These are phyloP conservation scores for Obba rivulosa DNA, from an alignment of 768 basidiomycete genomes.

Conservation along the genomic window DNA sequence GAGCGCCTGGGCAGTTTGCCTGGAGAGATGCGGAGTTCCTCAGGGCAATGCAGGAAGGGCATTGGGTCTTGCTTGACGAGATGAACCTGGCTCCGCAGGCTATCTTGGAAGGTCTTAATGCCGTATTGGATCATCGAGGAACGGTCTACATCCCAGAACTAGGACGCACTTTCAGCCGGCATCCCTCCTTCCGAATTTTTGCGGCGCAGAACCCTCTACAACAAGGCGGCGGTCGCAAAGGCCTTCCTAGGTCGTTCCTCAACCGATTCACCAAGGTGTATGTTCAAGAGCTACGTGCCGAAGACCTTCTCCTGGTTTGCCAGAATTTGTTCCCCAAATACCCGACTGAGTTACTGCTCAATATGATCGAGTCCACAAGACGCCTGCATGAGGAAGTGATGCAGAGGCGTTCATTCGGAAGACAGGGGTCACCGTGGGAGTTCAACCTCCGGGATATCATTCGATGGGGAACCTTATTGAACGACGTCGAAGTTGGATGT, in stretches of 20 bases:
- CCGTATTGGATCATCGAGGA: slow-evolving; percentile 92
- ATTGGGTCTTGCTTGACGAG: slow-evolving; percentile 97
- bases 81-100: slow-evolving; percentile 99
- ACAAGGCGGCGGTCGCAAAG: slow-evolving; percentile 97
- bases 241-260: slow-evolving; percentile 93
- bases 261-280: slow-evolving; percentile 99
- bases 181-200: slow-evolving; percentile 94
- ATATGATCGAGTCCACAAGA: slow-evolving; percentile 82
- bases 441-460: slow-evolving; percentile 95
- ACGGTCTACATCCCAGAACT: slow-evolving; percentile 94
- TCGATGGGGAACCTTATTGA: slow-evolving; percentile 72
- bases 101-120: slow-evolving; percentile 94
- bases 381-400: slow-evolving; percentile 64
- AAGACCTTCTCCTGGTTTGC: slow-evolving; percentile 78
- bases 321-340: slow-evolving; percentile 63
- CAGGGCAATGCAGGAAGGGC: slow-evolving; percentile 86
- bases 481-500: slow-evolving; percentile 22
- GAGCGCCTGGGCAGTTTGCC: slow-evolving; percentile 84
- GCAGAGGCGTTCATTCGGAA: slow-evolving; percentile 59
- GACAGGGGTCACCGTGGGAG: slow-evolving; percentile 91
- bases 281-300: slow-evolving; percentile 72
- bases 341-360: slow-evolving; percentile 45
- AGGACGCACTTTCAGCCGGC: slow-evolving; percentile 79
- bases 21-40: slow-evolving; percentile 99
- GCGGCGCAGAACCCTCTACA: slow-evolving; percentile 95